phyloP scores from a whole-genome alignment of 2,329 filamentous ascomycete species.

The Macroventuria anomochaeta region DNA sequence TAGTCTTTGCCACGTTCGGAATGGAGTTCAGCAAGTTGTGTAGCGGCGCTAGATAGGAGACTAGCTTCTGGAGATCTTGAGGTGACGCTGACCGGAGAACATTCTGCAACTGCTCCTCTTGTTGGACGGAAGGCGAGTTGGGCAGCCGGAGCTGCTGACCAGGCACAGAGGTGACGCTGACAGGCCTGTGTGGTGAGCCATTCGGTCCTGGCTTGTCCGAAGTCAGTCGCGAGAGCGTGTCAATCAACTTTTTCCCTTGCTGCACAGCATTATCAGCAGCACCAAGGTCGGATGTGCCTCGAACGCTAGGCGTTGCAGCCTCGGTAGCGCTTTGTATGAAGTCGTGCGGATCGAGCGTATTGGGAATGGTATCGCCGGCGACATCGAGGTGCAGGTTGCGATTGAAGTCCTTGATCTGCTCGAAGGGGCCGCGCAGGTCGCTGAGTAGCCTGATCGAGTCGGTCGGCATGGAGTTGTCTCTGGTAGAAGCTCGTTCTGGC shows the following conservation, averaged over 20 bases:
- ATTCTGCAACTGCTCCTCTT: conserved; percentile 42
- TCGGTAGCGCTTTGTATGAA: conserved; percentile 56
- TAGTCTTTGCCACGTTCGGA: conserved; percentile 54
- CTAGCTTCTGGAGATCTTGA: conserved; percentile 43
- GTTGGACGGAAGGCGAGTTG: conserved; percentile 29
- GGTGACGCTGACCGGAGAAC: conserved; percentile 42
- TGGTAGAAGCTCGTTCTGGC: conserved; percentile 22
- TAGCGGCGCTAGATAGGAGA: conserved; percentile 45
- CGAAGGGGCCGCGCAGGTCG: conserved; percentile 30
- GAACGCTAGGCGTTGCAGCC: conserved; percentile 54
- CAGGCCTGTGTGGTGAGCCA: conserved; percentile 23
- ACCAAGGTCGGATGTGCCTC: conserved; percentile 50
- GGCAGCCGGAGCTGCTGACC: conserved; percentile 30
- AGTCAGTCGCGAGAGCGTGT: conserved; percentile 36
- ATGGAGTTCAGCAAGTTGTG: conserved; percentile 48
- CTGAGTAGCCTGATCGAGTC: conserved; percentile 23
- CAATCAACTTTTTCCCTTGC: conserved; percentile 45
- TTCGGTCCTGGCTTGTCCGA: conserved; percentile 29
- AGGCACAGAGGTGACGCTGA: conserved; percentile 27
- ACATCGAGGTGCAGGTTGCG: conserved; percentile 42
- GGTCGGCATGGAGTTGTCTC: conserved; percentile 28
- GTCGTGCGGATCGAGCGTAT: conserved; percentile 49
- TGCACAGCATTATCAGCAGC: conserved; percentile 44
- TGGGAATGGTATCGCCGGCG: conserved; percentile 44
- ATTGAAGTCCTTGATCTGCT: conserved; percentile 40